phyloP scores from a whole-genome alignment of 1,284 basidiomycete genomes.

The Marasmius oreades region DNA sequence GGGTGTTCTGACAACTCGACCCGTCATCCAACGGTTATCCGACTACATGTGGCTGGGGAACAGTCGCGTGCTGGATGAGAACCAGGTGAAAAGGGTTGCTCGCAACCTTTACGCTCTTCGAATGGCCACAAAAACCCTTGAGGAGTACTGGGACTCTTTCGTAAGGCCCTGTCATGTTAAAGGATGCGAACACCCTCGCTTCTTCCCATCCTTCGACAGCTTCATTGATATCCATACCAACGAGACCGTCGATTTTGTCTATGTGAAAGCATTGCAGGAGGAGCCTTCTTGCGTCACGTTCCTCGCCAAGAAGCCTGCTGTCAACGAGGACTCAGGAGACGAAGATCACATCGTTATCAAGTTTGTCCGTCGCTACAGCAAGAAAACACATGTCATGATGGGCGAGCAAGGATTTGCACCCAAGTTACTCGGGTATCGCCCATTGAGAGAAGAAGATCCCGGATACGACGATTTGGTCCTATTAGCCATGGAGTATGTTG shows the following conservation, averaged over 20 bases:
- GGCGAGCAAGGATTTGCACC: conserved; percentile 13
- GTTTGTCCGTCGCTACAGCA: conserved; percentile 13
- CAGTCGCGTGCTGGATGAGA: conserved; percentile 3
- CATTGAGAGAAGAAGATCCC: no score
- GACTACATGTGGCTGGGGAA: conserved; percentile 6
- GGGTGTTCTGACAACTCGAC: conserved; percentile 8
- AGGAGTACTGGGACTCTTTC: conserved; percentile 4
- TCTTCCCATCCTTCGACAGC: conserved; percentile 8
- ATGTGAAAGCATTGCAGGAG: conserved; percentile 1
- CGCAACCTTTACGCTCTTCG: conserved; percentile 3
- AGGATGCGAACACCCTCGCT: conserved; percentile 1
- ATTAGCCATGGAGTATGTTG: no score
- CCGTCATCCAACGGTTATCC: conserved; percentile 10
- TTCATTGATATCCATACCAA: conserved; percentile 2
- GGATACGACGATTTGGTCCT: no score
- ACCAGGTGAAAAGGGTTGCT: conserved; percentile 3
- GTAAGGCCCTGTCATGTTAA: background rate
- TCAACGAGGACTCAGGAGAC: background rate
- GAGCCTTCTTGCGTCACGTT: conserved; percentile 6
- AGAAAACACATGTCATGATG: conserved; percentile 11
- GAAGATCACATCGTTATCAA: conserved; percentile 11
- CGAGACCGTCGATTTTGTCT: conserved; percentile 1
- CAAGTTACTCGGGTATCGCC: no score
- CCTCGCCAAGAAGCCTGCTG: background rate
- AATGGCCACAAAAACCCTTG: background rate